These are phyloP conservation scores for Penicillium antarcticum DNA, from an alignment of 495 filamentous ascomycete species.

Conservation along the genomic window DNA sequence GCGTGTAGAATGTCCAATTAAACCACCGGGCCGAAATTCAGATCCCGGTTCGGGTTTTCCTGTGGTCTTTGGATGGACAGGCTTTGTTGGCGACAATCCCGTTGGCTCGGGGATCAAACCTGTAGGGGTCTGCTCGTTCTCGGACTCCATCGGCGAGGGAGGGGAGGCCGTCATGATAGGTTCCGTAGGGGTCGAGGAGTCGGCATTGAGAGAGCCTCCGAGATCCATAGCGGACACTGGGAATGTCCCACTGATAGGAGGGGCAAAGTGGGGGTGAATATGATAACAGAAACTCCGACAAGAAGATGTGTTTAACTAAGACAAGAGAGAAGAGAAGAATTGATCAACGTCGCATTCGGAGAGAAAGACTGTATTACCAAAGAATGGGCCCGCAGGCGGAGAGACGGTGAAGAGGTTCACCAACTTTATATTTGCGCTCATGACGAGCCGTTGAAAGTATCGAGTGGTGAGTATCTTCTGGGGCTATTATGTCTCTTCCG, in stretches of 20 bases:
- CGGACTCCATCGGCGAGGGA: slow-evolving; percentile 8
- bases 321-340: neutral
- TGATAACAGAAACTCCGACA: neutral
- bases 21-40: slow-evolving; percentile 20
- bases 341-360: neutral
- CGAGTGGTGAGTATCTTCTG: neutral
- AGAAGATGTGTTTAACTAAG: neutral
- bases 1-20: slow-evolving; percentile 45
- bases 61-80: slow-evolving; percentile 9
- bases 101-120: slow-evolving; percentile 11
- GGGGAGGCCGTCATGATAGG: slow-evolving; percentile 1
- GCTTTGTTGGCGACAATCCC: slow-evolving; percentile 10
- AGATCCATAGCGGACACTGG: slow-evolving; percentile 18
- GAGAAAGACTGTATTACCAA: slow-evolving; percentile 1
- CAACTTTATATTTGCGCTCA: neutral
- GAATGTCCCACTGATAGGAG: slow-evolving; percentile 53
- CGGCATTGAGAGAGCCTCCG: slow-evolving; percentile 27
- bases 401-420: neutral
- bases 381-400: slow-evolving; percentile 4
- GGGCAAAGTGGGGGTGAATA: slow-evolving; percentile 45
- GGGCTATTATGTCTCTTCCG: neutral
- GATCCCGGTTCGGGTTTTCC: slow-evolving; percentile 16
- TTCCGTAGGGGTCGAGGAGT: slow-evolving; percentile 13
- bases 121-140: slow-evolving; percentile 16
- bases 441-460: neutral